Base-by-base conservation (phyloP, 768 basidiomycete genomes). In the Phanerochaete carnosa region DNA sequence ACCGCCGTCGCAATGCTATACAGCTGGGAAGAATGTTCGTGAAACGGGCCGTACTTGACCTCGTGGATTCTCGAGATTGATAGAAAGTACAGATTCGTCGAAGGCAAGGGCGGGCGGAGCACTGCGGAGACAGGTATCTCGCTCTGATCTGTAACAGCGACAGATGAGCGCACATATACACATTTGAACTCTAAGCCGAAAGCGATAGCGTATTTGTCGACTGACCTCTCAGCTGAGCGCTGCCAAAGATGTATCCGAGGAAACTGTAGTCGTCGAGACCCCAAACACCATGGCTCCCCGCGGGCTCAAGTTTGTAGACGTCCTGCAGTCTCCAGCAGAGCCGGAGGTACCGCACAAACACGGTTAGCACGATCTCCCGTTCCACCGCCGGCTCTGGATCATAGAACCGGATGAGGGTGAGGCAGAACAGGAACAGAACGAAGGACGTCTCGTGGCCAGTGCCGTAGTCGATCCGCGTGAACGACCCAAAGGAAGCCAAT, bases 211-310 rank as follows among this genome's bases (percentile, higher is more conserved):
- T 43, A 50, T 39, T 43, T 35, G 52, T 13, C 23, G 39, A 55
- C 76, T 19, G 66, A 84, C 92, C 90, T 83, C 88, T 80, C 37
- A 98, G 80, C 74, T 98, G 92, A 1, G 86, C 93, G 64, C 93
- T 93, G 11, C 95, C 95, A 70, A 95, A 94, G 11, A 95, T 81
- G 68, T 96, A 97, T 2, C 90, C 87, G 46, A 98, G 80, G 74
- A 96, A 95, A 55, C 80, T 83, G 57, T 89, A 96, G 71, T 97
- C 95, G 68, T 98, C 95, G 37, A 98, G 76, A 1, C 95, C 97
- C 97, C 96, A 99, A 0, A 98, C 96, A 3, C 97, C 97, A 70
- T 98, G 95, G 63, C 92, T 95, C 8, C 97, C 97, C 2, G 97
- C 97, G 5, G 95, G 95, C 73, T 98, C 96, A 11, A 99, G 85